These are phyloP conservation scores for Pyrenula massariospora DNA, from an alignment of 495 filamentous ascomycete genomes.

Conservation along the genomic window DNA sequence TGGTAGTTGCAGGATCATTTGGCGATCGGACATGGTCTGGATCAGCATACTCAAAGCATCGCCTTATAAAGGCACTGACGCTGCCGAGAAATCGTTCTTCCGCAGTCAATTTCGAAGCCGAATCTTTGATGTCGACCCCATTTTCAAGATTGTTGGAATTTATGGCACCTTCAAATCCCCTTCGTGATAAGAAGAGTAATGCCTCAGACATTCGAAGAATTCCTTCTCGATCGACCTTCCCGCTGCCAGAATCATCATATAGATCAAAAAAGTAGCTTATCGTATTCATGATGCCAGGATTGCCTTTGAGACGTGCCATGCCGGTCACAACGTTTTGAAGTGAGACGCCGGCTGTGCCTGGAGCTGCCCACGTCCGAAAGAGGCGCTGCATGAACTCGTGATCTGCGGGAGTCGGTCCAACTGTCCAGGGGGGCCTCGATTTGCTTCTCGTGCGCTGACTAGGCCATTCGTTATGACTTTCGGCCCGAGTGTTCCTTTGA, in stretches of 20 bases:
- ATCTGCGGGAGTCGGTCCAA: slow-evolving; percentile 70
- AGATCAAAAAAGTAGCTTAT: slow-evolving; percentile 97
- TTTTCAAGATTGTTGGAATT: slow-evolving; percentile 29
- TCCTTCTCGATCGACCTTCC: slow-evolving; percentile 90
- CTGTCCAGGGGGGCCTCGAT: slow-evolving; percentile 60
- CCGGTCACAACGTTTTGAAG: slow-evolving; percentile 87
- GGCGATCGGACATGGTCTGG: slow-evolving; percentile 65
- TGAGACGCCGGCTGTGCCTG: slow-evolving; percentile 61
- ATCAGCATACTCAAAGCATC: slow-evolving; percentile 97
- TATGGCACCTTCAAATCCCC: slow-evolving; percentile 66
- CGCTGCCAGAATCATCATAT: slow-evolving; percentile 86
- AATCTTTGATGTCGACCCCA: slow-evolving; percentile 13
- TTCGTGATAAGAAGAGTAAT: slow-evolving; percentile 77
- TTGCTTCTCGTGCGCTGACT: slow-evolving; percentile 35
- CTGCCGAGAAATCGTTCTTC: slow-evolving; percentile 82
- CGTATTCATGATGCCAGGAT: slow-evolving; percentile 88
- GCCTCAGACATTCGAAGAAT: slow-evolving; percentile 93
- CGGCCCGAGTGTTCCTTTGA: slow-evolving; percentile 41
- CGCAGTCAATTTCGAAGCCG: slow-evolving; percentile 23
- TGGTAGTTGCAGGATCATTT: slow-evolving; percentile 12
- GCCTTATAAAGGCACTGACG: slow-evolving; percentile 86
- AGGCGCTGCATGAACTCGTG: slow-evolving; percentile 91
- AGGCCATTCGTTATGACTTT: slow-evolving; percentile 12
- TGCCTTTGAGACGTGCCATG: slow-evolving; percentile 80
- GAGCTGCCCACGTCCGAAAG: slow-evolving; percentile 77